Base-by-base conservation (phyloP, 768 basidiomycete genomes). In the Hirschioporus abietinus region DNA sequence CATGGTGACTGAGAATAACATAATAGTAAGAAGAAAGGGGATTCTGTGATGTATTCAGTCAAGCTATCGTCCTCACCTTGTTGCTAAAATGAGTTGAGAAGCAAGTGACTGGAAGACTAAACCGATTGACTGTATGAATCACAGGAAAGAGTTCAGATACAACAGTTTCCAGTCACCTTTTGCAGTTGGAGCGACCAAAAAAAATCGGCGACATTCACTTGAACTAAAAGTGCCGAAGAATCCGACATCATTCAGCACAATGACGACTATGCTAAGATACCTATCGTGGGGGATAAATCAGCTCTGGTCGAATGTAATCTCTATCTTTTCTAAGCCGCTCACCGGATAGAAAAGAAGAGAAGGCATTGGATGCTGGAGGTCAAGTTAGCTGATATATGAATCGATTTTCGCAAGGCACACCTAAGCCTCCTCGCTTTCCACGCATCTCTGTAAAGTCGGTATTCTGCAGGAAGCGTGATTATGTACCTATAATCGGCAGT, bases 21-120 rank as follows among this genome's bases (percentile, higher is more conserved):
- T n/a, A n/a, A n/a, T n/a, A n/a, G n/a, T n/a, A n/a, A n/a, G n/a
- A n/a, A n/a, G n/a, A n/a, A n/a, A n/a, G n/a, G n/a, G n/a, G n/a
- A n/a, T n/a, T n/a, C n/a, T n/a, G n/a, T n/a, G n/a, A n/a, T n/a
- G n/a, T n/a, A n/a, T n/a, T n/a, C n/a, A n/a, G n/a, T 30, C 30
- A 2, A 30, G 30, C 30, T 30, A 8, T 30, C 30, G 17, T 42
- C 64, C 75, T 60, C 73, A 86, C 88, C 88, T 81, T 63, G 88
- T 73, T 10, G 84, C 88, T 58, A 91, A 72, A 65, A 91, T 89
- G 7, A 81, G 76, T 71, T 91, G 88, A 6, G 88, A 89, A 60
- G 87, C 77, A 83, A 86, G 85, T 0, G 79, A 77, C 74, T 90
- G 89, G 7, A 88, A 20, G 3, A 86, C 89, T 90, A 67, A 12